Percentiles rank a stretch among this genome's conserved stretches.
Conservation (phyloP, 768 basidiomycete genomes). For the Imleria badia region DNA sequence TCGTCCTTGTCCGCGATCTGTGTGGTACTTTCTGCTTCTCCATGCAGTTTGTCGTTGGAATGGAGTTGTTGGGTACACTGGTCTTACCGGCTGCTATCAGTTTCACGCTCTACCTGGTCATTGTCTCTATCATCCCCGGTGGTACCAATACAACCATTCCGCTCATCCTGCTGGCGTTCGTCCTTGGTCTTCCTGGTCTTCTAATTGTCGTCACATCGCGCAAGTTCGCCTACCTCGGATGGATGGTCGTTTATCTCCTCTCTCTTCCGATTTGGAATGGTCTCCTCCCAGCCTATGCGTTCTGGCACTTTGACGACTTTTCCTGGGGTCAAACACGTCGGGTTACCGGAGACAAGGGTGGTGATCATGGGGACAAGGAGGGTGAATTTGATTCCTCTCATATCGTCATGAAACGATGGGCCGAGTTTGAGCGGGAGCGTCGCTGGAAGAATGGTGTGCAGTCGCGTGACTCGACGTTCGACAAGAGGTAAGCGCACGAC, state of each 20-base stretch:
- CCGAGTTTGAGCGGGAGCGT: slow-evolving; percentile 94
- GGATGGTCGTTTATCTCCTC: slow-evolving; percentile 94
- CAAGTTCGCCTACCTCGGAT: slow-evolving; percentile 91
- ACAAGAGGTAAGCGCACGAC: slow-evolving; percentile 54
- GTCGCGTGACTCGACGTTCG: slow-evolving; percentile 76
- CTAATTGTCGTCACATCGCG: slow-evolving; percentile 95
- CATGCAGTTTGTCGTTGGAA: slow-evolving; percentile 98
- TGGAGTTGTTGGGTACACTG: slow-evolving; percentile 96
- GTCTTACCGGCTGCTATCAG: slow-evolving; percentile 97
- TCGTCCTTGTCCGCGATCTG: slow-evolving; percentile 93
- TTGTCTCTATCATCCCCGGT: slow-evolving; percentile 82
- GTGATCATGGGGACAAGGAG: slow-evolving; percentile 86
- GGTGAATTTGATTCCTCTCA: slow-evolving; percentile 96
- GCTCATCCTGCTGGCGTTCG: slow-evolving; percentile 87
- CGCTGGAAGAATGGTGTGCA: slow-evolving; percentile 88
- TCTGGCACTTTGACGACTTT: slow-evolving; percentile 99
- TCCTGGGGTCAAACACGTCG: slow-evolving; percentile 95
- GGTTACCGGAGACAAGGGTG: slow-evolving; percentile 69
- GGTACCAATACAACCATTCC: slow-evolving; percentile 82
- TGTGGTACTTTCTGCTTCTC: slow-evolving; percentile 99
- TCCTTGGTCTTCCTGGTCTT: slow-evolving; percentile 93
- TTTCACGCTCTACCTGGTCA: slow-evolving; percentile 93
- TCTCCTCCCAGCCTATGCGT: slow-evolving; percentile 92
- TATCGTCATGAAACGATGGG: slow-evolving; percentile 99
- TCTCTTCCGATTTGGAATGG: slow-evolving; percentile 98